Conservation (phyloP, 1,139 yeast species). For the Lodderomyces oxycetoniae region DNA sequence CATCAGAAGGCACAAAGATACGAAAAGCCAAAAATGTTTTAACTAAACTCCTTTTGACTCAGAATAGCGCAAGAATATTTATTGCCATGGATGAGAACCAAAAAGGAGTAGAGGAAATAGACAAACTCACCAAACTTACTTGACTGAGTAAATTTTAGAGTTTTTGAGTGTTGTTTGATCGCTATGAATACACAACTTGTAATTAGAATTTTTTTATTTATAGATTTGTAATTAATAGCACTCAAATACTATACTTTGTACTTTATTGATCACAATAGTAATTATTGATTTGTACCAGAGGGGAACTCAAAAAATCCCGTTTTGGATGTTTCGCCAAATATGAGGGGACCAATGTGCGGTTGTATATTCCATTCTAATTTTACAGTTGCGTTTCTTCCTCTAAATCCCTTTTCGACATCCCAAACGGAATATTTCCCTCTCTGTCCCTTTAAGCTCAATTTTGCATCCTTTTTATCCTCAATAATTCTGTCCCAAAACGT, state of each 20-base stretch:
- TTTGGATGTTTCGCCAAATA: slow-evolving; percentile 56
- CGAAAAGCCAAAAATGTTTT: slow-evolving; percentile 4
- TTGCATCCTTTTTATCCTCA: slow-evolving; percentile 53
- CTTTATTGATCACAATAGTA: no score
- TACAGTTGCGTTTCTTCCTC: slow-evolving; percentile 64
- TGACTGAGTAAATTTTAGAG: no score
- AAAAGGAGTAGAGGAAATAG: neutral
- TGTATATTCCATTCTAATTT: slow-evolving; percentile 88
- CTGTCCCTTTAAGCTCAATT: slow-evolving; percentile 45
- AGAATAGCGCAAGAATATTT: slow-evolving; percentile 2
- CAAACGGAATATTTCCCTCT: slow-evolving; percentile 81
- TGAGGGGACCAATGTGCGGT: slow-evolving; percentile 80
- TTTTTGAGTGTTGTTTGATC: no score
- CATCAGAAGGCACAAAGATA: slow-evolving; percentile 1
- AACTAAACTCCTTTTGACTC: slow-evolving; percentile 1
- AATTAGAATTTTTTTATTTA: slow-evolving; percentile 5
- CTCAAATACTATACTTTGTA: no score
- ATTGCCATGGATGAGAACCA: neutral
- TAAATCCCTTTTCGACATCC: slow-evolving; percentile 71
- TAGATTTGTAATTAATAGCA: slow-evolving; percentile 3
- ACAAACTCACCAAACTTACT: neutral
- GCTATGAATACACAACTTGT: neutral
- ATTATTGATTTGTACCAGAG: slow-evolving; percentile 19
- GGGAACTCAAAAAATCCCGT: slow-evolving; percentile 21
- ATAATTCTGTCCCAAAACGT: slow-evolving; percentile 91